Conservation (phyloP, 768 basidiomycete genomes). For the Hypholoma sublateritium region DNA sequence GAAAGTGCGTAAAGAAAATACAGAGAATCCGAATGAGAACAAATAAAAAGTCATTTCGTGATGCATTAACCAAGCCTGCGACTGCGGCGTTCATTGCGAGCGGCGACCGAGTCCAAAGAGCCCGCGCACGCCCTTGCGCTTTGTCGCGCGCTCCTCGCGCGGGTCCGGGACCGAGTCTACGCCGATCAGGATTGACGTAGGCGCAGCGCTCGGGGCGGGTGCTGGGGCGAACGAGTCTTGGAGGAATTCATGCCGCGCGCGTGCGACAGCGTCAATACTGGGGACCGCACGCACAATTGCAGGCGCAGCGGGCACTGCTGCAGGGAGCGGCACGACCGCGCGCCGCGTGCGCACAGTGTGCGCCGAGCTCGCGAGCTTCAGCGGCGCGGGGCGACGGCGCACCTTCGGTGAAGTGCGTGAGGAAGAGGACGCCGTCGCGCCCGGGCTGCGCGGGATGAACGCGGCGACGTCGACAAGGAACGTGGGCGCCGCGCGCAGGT, state of each 20-base stretch:
- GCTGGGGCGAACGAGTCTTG: conserved; percentile 31
- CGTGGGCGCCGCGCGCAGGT: conserved; percentile 26
- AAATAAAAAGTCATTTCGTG: not conserved
- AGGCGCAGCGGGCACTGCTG: not conserved
- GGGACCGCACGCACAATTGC: not conserved
- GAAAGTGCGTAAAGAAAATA: not conserved
- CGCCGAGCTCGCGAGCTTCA: conserved; percentile 28
- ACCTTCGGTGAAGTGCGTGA: conserved; percentile 22
- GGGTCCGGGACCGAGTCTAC: not conserved
- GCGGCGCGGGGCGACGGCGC: conserved; percentile 36
- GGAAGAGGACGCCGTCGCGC: not conserved
- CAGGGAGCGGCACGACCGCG: not conserved
- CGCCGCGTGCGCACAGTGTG: conserved; percentile 6
- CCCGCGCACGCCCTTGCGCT: not conserved
- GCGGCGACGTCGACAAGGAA: conserved; percentile 37
- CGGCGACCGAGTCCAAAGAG: not conserved
- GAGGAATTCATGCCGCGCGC: conserved; percentile 28
- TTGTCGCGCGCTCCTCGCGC: not conserved
- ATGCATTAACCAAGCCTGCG: too few relatives aligned
- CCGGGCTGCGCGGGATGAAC: conserved; percentile 26
- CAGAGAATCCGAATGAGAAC: not conserved
- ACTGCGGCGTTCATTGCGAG: not conserved
- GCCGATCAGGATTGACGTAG: not conserved
- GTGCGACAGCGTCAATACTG: conserved; percentile 6
- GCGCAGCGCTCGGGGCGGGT: conserved; percentile 1